These are phyloP conservation scores for Cladorrhinum sp. DNA, from an alignment of 2,329 filamentous ascomycete genomes.

Conservation along the genomic window DNA sequence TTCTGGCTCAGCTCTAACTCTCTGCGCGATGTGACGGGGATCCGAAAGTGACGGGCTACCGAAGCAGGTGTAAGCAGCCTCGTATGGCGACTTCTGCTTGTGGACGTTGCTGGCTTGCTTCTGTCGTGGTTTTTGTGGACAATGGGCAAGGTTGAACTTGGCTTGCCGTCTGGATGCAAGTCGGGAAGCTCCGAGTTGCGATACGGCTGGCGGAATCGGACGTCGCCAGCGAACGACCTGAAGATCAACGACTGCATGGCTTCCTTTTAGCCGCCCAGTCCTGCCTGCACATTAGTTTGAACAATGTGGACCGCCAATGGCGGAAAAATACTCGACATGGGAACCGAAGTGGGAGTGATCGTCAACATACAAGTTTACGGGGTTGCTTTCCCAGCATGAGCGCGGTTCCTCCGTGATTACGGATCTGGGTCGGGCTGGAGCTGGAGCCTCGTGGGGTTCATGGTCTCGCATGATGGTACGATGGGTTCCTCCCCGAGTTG, in stretches of 20 bases:
- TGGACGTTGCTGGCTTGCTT: not conserved
- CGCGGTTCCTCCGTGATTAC: not conserved
- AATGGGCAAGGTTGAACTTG: not conserved
- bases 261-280: too few species aligned
- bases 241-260: too few species aligned
- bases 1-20: not conserved
- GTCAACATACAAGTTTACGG: too few species aligned
- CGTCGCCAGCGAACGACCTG: not conserved
- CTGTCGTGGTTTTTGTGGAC: not conserved
- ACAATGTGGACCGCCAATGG: too few species aligned
- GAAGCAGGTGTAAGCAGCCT: not conserved
- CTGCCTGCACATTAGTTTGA: too few species aligned
- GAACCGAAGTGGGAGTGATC: too few species aligned
- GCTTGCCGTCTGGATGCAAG: not conserved
- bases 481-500: not conserved
- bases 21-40: not conserved
- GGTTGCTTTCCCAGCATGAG: too few species aligned
- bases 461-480: not conserved
- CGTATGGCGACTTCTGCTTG: not conserved
- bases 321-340: too few species aligned
- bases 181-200: not conserved
- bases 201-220: not conserved
- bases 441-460: not conserved
- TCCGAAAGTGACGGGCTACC: not conserved
- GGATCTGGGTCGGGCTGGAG: not conserved